These are phyloP conservation scores for Hyaloscypha bicolor DNA, from an alignment of 495 filamentous ascomycete genomes.

Conservation along the genomic window DNA sequence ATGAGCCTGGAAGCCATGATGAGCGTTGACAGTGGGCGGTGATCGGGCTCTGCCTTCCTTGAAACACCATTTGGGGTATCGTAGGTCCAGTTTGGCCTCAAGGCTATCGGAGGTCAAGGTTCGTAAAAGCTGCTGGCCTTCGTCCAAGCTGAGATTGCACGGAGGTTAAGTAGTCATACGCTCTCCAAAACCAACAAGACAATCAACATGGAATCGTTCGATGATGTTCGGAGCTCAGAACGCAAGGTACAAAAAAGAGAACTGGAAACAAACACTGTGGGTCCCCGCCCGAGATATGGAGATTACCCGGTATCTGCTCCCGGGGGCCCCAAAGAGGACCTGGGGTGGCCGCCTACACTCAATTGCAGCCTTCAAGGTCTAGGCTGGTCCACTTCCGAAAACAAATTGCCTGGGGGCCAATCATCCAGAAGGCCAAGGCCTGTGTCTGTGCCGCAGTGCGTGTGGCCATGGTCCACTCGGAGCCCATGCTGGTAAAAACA, in stretches of 20 bases:
- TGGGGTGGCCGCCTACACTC: neutral
- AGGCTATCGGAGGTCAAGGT: slow-evolving; percentile 1
- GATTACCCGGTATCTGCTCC: neutral
- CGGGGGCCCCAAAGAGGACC: neutral
- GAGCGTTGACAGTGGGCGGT: neutral
- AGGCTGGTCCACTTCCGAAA: neutral
- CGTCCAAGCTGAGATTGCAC: neutral
- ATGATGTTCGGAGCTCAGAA: neutral
- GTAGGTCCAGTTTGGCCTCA: neutral
- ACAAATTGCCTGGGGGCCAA: too few relatives aligned
- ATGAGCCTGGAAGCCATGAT: slow-evolving; percentile 9
- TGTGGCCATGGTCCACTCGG: too few relatives aligned
- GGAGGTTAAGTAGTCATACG: neutral
- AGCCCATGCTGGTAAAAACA: too few relatives aligned
- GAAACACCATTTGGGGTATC: slow-evolving; percentile 14
- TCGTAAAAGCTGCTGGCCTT: neutral
- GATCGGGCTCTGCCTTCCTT: neutral
- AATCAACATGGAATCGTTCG: neutral
- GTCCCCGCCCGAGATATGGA: slow-evolving; percentile 7
- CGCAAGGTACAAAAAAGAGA: neutral
- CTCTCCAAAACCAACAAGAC: neutral
- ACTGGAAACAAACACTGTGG: slow-evolving; percentile 2
- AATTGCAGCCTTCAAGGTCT: neutral
- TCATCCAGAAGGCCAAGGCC: too few relatives aligned
- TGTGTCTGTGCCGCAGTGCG: too few relatives aligned